Evolutionary conservation across 2,329 filamentous ascomycete species (phyloP).

Genomic region (Clonostachys solani): DNA sequence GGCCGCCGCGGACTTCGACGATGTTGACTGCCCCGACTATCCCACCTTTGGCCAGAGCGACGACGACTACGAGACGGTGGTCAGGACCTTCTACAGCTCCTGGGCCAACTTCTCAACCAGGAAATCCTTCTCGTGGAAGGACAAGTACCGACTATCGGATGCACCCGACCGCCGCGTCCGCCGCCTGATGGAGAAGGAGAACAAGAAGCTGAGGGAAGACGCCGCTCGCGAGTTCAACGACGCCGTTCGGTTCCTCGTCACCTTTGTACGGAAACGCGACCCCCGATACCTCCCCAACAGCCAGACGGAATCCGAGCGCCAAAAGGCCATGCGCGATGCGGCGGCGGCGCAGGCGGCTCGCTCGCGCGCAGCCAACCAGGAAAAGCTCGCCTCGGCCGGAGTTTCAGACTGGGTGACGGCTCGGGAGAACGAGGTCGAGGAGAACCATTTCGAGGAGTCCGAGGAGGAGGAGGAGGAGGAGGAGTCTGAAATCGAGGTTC

Average conservation of each 20-base stretch:
- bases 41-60: conserved; percentile 77
- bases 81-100: conserved; percentile 73
- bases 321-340: conserved; percentile 71
- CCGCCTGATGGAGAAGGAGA: conserved; percentile 92
- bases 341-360: conserved; percentile 81
- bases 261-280: conserved; percentile 88
- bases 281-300: conserved; percentile 75
- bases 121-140: conserved; percentile 88
- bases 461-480: conserved; percentile 51
- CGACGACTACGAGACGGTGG: conserved; percentile 71
- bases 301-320: conserved; percentile 76
- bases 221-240: conserved; percentile 88
- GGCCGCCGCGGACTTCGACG: conserved; percentile 67
- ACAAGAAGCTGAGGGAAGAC: conserved; percentile 77
- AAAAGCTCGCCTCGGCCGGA: conserved; percentile 61
- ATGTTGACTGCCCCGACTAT: conserved; percentile 59
- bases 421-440: conserved; percentile 41
- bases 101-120: conserved; percentile 82
- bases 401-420: conserved; percentile 74
- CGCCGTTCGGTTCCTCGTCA: conserved; percentile 78
- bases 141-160: conserved; percentile 77
- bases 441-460: conserved; percentile 36
- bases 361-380: conserved; percentile 75
- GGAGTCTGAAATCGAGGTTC: conserved; percentile 52
- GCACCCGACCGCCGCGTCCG: conserved; percentile 82